phyloP scores from a whole-genome alignment of 345 rosid genomes.

The Turritis glabra region DNA sequence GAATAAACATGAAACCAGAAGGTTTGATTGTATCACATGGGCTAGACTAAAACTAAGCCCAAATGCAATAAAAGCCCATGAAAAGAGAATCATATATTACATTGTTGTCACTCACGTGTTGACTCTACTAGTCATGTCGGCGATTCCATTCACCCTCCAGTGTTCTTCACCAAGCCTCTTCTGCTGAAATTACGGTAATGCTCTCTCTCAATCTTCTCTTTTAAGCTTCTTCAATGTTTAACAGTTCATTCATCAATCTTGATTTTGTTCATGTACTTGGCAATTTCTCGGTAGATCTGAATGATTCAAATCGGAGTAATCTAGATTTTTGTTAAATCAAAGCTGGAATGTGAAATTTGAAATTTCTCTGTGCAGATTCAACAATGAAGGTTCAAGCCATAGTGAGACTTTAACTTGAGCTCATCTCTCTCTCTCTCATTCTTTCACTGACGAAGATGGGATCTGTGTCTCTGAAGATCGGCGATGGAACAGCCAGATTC shows the following conservation, averaged over 20 bases:
- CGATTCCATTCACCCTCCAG: not conserved
- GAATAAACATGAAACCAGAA: no score
- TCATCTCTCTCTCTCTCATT: not conserved
- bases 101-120: not conserved
- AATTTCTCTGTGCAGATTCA: slow-evolving; percentile 18
- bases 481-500: slow-evolving; percentile 97
- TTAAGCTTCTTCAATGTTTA: not conserved
- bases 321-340: not conserved
- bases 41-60: not conserved
- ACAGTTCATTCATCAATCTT: not conserved
- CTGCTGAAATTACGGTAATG: not conserved
- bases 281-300: not conserved
- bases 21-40: no score
- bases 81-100: not conserved
- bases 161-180: not conserved
- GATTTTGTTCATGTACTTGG: not conserved
- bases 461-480: slow-evolving; percentile 81
- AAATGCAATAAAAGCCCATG: not conserved
- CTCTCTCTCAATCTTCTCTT: not conserved
- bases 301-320: not conserved
- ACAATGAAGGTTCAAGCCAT: not conserved
- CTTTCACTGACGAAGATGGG: slow-evolving; percentile 54
- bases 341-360: not conserved
- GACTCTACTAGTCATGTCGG: not conserved
- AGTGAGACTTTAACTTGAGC: slow-evolving; percentile 7